These are phyloP conservation scores for Aspergillus saccharolyticus DNA, from an alignment of 495 filamentous ascomycete species.

Conservation along the genomic window DNA sequence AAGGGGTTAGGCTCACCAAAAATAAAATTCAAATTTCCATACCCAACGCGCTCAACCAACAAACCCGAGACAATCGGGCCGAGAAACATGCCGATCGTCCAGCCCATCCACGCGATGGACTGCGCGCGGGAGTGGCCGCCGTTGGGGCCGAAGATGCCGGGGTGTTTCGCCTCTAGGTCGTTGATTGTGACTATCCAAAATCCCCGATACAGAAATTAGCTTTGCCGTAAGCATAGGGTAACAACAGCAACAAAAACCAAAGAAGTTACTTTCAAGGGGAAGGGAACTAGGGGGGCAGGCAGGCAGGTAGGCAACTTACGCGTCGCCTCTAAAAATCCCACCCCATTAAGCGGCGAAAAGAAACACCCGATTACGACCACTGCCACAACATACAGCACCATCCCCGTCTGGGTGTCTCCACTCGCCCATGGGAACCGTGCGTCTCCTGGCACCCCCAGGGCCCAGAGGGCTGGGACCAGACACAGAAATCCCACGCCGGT, in stretches of 20 bases:
- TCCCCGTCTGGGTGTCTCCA: slow-evolving; percentile 6
- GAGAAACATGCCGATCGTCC: slow-evolving; percentile 27
- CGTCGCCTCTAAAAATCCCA: slow-evolving; percentile 28
- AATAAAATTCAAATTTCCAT: slow-evolving; percentile 27
- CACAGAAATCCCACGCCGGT: slow-evolving; percentile 19
- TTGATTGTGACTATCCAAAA: slow-evolving; percentile 14
- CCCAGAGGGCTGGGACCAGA: slow-evolving; percentile 15
- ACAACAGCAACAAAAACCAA: too few species aligned
- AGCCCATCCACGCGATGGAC: slow-evolving; percentile 32
- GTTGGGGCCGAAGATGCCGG: slow-evolving; percentile 30
- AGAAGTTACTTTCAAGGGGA: too few species aligned
- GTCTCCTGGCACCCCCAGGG: slow-evolving; percentile 23
- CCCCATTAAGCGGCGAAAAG: slow-evolving; percentile 22
- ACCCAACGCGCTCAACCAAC: slow-evolving; percentile 29
- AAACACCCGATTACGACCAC: slow-evolving; percentile 18
- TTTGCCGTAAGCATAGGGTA: too few species aligned
- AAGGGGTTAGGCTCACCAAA: slow-evolving; percentile 20
- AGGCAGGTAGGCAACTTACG: slow-evolving; percentile 19
- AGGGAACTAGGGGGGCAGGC: too few species aligned
- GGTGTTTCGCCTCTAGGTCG: slow-evolving; percentile 16
- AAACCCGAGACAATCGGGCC: slow-evolving; percentile 33
- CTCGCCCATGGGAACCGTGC: slow-evolving; percentile 15
- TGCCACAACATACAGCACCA: slow-evolving; percentile 17
- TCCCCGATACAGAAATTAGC: too few species aligned
- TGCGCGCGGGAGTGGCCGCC: slow-evolving; percentile 36